Conservation (phyloP, 2,329 filamentous ascomycete species). For the Biscogniauxia sp. region DNA sequence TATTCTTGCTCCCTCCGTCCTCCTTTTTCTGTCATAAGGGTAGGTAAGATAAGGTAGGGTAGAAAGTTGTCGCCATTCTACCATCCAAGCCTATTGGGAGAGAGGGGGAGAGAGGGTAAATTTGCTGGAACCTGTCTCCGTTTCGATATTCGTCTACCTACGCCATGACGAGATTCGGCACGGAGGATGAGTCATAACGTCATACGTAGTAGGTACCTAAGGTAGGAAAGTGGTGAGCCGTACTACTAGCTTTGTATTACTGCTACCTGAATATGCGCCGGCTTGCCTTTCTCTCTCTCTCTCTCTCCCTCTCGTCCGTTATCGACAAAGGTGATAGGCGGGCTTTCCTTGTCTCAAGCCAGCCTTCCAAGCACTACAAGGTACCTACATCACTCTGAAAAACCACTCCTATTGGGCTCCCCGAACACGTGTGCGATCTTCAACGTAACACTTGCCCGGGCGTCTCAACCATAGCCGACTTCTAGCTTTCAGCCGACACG, state of each 20-base stretch:
- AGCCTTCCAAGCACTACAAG: no score
- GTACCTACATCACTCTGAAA: not conserved
- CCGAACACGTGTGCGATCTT: not conserved
- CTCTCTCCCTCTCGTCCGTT: not conserved
- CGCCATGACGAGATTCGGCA: not conserved
- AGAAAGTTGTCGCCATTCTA: no score
- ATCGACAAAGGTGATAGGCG: no score
- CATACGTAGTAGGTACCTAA: no score
- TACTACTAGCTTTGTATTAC: not conserved
- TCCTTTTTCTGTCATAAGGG: no score
- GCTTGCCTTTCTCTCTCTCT: no score
- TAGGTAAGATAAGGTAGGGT: no score
- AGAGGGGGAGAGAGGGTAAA: not conserved
- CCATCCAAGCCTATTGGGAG: no score
- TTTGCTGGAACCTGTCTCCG: not conserved
- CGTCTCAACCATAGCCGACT: not conserved
- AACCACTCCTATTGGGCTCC: not conserved
- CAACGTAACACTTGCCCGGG: slow-evolving; percentile 1
- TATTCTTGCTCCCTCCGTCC: no score
- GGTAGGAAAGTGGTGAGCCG: not conserved
- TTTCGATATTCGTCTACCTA: not conserved
- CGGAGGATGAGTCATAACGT: not conserved
- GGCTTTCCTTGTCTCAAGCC: not conserved
- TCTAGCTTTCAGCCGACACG: not conserved
- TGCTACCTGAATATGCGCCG: not conserved